Conservation (phyloP, 164 flowering plant species). For the Sedum album region DNA sequence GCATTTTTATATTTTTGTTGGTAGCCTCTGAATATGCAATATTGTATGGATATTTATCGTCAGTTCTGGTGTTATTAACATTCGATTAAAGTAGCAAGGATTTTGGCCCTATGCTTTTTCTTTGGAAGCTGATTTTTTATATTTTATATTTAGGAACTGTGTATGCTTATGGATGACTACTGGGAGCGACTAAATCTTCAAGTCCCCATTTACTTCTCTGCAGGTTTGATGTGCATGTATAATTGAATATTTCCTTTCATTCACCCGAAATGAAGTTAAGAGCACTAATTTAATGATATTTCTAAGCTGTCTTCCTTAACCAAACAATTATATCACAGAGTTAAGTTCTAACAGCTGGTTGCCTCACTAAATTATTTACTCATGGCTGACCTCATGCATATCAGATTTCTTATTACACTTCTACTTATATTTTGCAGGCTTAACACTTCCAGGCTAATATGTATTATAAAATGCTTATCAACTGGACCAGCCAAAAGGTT, state of each 20-base stretch:
- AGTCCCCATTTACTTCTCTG: slow-evolving; percentile 87
- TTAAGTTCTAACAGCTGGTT: not conserved
- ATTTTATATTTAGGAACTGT: slow-evolving; percentile 49
- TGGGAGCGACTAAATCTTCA: slow-evolving; percentile 91
- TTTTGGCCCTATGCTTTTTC: too few species aligned
- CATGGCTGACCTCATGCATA: not conserved
- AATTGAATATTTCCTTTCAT: not conserved
- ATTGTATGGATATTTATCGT: too few species aligned
- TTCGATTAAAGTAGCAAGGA: too few species aligned
- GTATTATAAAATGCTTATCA: slow-evolving; percentile 90
- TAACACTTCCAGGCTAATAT: slow-evolving; percentile 90
- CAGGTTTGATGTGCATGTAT: slow-evolving; percentile 39
- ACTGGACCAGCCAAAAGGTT: slow-evolving; percentile 33
- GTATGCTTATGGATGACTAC: slow-evolving; percentile 83
- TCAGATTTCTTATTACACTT: not conserved
- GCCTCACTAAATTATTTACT: not conserved
- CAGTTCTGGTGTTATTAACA: too few species aligned
- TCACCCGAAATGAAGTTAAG: not conserved
- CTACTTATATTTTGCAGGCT: slow-evolving; percentile 38
- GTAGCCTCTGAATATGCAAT: not conserved
- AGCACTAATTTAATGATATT: not conserved
- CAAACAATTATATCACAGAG: not conserved
- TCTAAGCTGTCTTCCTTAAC: not conserved
- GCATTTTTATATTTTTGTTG: not conserved
- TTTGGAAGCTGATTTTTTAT: too few species aligned